phyloP scores from a whole-genome alignment of 257 asterid genomes.

The Petunia axillaris region DNA sequence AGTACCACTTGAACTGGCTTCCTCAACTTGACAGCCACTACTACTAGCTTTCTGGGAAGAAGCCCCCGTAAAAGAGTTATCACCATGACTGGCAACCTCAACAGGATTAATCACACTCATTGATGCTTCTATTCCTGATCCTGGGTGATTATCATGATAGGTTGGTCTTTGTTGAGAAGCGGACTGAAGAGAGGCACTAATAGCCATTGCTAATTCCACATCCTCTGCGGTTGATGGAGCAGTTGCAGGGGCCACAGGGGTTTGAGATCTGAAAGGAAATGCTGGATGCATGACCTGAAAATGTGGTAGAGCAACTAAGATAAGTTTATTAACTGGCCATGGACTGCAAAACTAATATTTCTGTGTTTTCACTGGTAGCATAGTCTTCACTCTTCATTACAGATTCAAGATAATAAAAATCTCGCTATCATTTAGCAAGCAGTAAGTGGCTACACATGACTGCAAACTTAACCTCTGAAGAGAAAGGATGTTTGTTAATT shows the following conservation, averaged over 20 bases:
- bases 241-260: slow-evolving; percentile 52
- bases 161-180: slow-evolving; percentile 41
- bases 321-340: neutral
- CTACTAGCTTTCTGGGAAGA: slow-evolving; percentile 39
- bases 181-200: slow-evolving; percentile 70
- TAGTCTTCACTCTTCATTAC: slow-evolving; percentile 6
- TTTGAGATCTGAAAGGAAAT: slow-evolving; percentile 52
- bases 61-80: slow-evolving; percentile 34
- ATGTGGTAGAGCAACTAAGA: slow-evolving; percentile 2
- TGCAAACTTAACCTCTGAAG: slow-evolving; percentile 16
- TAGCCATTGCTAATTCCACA: slow-evolving; percentile 61
- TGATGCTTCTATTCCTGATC: slow-evolving; percentile 46
- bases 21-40: slow-evolving; percentile 39
- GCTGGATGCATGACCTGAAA: slow-evolving; percentile 60
- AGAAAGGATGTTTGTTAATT: slow-evolving; percentile 22
- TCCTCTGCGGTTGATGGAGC: slow-evolving; percentile 65
- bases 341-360: neutral
- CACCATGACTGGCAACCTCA: slow-evolving; percentile 32
- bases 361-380: neutral
- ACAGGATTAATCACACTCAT: slow-evolving; percentile 37
- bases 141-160: slow-evolving; percentile 34
- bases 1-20: slow-evolving; percentile 38
- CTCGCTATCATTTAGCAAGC: neutral
- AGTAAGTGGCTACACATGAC: neutral
- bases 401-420: neutral